Base-by-base conservation (phyloP, 805 yeast species). In the Metschnikowia kofuensis region DNA sequence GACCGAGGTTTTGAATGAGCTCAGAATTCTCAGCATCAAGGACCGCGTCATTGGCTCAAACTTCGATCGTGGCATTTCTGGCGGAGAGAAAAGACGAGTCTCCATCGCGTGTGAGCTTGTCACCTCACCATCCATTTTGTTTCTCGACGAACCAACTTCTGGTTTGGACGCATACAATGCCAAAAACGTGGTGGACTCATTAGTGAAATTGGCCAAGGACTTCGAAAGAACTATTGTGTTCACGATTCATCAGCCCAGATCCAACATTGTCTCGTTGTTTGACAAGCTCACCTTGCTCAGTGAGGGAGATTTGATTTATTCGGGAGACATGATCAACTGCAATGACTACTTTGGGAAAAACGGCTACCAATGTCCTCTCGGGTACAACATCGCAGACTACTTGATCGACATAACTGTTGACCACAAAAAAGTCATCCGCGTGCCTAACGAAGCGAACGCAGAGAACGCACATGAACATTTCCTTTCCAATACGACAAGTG, bases 161-260 rank as follows among this genome's bases (percentile, higher is more conserved):
- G 99, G 99, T 0, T 74, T 94, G 50, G 99, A 94, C 65, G 84
- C 97, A 7, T 92, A 81, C 64, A 92, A 91, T 68, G 98, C 99
- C 0, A 83, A 81, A 61, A 89, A 91, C 58, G 99, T 94, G 7
- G 76, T 94, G 39, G 97, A 90, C 52, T 79, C 89, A 52, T 75
- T 94, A 40, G 92, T 87, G 2, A 78, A 86, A 49, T 75, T 94
- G 49, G 89, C 97, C 0, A 77, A 83, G 49, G 85, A 83, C 58
- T 87, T 84, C 65, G 84, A 87, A 51, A 82, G 98, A 63, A 92
- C 99, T 0, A 83, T 94, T 42, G 81, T 94, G 1, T 86, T 94
- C 64, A 89, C 99, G 0, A 94, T 94, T 55, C 99, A 94, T 69
- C 99, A 94, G 64, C 99, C 99, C 10, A 78, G 99, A 61, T 88